A percentile compares a stretch with the other conserved stretches of the same genome.
Evolutionary conservation across 148 eudicot species (phyloP).

Genomic region (Fagopyrum tataricum): DNA sequence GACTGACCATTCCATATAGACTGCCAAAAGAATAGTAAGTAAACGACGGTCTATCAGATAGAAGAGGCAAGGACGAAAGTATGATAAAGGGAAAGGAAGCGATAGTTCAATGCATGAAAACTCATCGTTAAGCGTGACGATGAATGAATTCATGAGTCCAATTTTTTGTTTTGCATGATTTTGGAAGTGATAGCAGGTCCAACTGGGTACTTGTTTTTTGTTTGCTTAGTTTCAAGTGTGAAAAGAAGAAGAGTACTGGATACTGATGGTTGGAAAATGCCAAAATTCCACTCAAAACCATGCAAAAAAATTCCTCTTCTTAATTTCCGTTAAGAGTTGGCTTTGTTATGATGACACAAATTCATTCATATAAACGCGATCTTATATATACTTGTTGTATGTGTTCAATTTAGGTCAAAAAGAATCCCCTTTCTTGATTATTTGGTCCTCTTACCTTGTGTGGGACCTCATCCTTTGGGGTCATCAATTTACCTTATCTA

Average conservation of each 20-base stretch:
- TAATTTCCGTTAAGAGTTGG: background rate
- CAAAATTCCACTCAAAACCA: constrained; percentile 1
- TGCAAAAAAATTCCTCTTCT: constrained; percentile 1
- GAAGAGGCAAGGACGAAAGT: background rate
- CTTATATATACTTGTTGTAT: background rate
- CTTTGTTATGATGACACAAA: background rate
- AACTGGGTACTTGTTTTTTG: background rate
- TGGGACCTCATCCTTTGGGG: background rate
- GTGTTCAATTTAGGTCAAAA: constrained; percentile 4
- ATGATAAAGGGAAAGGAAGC: background rate
- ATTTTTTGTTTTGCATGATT: background rate
- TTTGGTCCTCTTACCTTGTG: background rate
- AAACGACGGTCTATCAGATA: background rate
- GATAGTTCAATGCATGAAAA: background rate
- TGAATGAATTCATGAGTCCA: background rate
- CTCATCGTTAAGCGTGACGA: background rate
- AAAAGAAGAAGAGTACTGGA: background rate
- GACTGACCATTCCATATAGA: background rate
- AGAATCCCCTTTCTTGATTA: background rate
- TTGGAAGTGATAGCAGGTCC: background rate
- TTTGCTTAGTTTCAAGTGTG: background rate
- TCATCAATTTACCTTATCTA: background rate
- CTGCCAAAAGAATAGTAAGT: background rate
- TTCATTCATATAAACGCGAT: background rate
- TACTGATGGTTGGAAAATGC: background rate